Evolutionary conservation across 805 yeast genomes (phyloP).

Genomic region (Spencermartinsiella europaea): DNA sequence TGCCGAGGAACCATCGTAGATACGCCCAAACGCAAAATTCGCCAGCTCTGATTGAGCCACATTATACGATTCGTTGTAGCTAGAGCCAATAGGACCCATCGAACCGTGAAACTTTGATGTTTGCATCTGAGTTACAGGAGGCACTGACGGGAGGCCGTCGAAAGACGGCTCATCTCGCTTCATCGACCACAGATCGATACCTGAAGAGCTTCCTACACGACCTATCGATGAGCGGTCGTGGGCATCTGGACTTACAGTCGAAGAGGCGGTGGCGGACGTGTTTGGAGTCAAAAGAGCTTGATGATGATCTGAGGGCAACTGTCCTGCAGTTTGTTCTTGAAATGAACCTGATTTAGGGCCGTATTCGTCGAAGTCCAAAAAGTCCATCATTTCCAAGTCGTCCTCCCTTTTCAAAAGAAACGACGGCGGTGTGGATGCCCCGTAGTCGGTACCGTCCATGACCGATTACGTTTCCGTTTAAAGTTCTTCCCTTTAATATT

Average conservation of each 20-base stretch:
- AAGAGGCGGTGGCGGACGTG: neutral
- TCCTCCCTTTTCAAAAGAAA: neutral
- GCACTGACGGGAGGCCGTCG: neutral
- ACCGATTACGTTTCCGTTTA: neutral
- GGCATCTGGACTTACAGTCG: neutral
- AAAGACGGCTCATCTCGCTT: neutral
- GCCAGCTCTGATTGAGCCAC: slow-evolving; percentile 45
- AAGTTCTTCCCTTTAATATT: too few species aligned
- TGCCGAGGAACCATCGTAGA: neutral
- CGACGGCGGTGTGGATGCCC: neutral
- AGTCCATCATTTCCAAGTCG: neutral
- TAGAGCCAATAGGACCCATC: neutral
- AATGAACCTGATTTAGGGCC: neutral
- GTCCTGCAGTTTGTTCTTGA: neutral
- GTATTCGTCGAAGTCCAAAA: neutral
- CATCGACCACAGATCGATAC: neutral
- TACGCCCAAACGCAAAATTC: slow-evolving; percentile 49
- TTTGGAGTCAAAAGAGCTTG: neutral
- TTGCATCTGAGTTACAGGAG: neutral
- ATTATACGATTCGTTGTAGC: slow-evolving; percentile 35
- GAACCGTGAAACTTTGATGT: too few species aligned
- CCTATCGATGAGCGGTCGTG: neutral
- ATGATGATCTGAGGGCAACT: neutral
- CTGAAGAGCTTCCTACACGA: neutral
- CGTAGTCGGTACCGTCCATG: neutral